Percentiles rank a stretch among this genome's conserved stretches.
Evolutionary conservation across 1,284 basidiomycete species (phyloP).

Genomic region (Violaceomyces palustris): DNA sequence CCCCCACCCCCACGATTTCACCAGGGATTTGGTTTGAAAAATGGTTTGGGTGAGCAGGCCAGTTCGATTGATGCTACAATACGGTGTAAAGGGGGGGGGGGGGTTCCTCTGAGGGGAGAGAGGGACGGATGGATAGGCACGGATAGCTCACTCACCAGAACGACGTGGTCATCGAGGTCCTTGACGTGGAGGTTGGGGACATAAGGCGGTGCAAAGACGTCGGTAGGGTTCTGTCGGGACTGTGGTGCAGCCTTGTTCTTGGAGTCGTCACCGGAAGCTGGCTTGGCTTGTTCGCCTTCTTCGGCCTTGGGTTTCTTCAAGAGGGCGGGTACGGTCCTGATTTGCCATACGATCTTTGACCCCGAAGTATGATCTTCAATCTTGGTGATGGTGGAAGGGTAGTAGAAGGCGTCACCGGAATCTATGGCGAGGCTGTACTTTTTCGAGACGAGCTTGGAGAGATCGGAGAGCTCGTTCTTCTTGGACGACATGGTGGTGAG

Average conservation of each 20-base stretch:
- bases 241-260: constrained; percentile 3
- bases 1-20: too few species aligned
- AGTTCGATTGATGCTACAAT: too few species aligned
- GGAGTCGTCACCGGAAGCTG: too few species aligned
- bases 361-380: constrained; percentile 4
- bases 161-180: constrained; percentile 29
- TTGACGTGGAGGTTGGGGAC: constrained; percentile 45
- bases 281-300: neutral
- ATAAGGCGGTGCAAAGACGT: constrained; percentile 51
- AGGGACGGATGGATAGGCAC: neutral
- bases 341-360: constrained; percentile 25
- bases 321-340: constrained; percentile 44
- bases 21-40: too few species aligned
- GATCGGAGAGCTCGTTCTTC: constrained; percentile 3
- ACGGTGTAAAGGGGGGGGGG: too few species aligned
- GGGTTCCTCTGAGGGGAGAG: too few species aligned
- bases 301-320: constrained; percentile 35
- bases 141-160: constrained; percentile 17
- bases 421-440: constrained; percentile 30
- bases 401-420: constrained; percentile 43
- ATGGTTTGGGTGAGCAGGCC: too few species aligned
- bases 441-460: constrained; percentile 21
- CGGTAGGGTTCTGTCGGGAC: constrained; percentile 27
- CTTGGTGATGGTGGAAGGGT: constrained; percentile 28
- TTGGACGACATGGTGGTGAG: too few species aligned